Base-by-base conservation (phyloP, 2,329 filamentous ascomycete species). In the Phialophora verrucosa region DNA sequence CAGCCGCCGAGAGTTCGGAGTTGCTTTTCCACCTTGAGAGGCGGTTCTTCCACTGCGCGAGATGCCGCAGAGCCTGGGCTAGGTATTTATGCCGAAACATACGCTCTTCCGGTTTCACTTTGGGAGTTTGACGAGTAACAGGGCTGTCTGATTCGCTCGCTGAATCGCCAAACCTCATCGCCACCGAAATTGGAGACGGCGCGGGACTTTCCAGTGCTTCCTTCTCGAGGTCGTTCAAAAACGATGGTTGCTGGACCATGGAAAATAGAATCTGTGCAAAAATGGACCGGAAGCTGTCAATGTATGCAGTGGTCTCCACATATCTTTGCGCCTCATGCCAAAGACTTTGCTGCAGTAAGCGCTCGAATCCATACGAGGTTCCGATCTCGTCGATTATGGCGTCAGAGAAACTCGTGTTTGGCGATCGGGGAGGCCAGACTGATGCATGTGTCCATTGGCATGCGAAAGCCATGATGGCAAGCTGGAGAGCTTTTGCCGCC, bases 381-480 rank as follows among this genome's bases (percentile, higher is more conserved):
- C 7, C 7, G 7, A 8, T 42, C 35, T 42, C 14, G 7, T 14
- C 14, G 7, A 42, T 42, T 50, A n/a, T 50, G 20, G 8, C 47
- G 20, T 23, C 7, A 20, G 47, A 6, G 20, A 14, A 50, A 23
- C 20, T 7, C 20, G 11, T 6, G 47, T 6, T 6, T 50, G 47
- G 7, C 7, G 11, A 17, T 23, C 12, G 47, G 12, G 20, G 47
- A 8, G 6, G 10, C 20, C n/a, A n/a, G n/a, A n/a, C n/a, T 11
- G 59, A 38, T 25, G 47, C 31, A 27, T 62, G 32, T n/a, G 59
- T 55, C 79, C 79, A 80, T 68, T 82, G 80, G 3, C 77, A 77
- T 29, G 80, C 78, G 62, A 81, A 82, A 2, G 80, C 75, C 67
- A 80, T 78, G 35, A 81, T 79, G 0, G 79, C 74, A 11, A 78